phyloP scores from a whole-genome alignment of 805 yeast genomes.

The Brettanomyces naardenensis region DNA sequence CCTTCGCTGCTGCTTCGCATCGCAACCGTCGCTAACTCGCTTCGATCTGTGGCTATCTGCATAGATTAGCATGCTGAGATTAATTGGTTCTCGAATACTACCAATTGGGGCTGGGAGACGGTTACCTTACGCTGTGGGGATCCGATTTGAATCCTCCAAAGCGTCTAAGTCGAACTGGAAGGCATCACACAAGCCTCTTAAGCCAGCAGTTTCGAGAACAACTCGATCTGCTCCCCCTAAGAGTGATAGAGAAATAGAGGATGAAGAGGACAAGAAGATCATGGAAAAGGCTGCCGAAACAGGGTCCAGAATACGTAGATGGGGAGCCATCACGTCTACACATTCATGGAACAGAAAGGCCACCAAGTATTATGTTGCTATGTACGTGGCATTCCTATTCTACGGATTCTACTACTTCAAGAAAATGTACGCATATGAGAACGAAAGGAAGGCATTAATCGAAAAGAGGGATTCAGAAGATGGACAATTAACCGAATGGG shows the following conservation, averaged over 20 bases:
- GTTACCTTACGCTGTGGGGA: no score
- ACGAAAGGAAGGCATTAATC: conserved; percentile 37
- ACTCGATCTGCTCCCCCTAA: no score
- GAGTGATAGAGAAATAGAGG: conserved; percentile 20
- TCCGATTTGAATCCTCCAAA: no score
- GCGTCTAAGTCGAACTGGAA: no score
- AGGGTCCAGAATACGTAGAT: conserved; percentile 30
- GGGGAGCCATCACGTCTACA: conserved; percentile 48
- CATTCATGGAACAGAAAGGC: conserved; percentile 52
- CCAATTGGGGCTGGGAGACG: no score
- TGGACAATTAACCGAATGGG: conserved; percentile 50
- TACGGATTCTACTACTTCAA: conserved; percentile 61
- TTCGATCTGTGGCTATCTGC: no score
- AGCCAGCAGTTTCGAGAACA: no score
- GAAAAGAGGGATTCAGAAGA: conserved; percentile 26
- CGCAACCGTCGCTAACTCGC: no score
- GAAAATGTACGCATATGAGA: conserved; percentile 57
- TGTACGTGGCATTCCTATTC: conserved; percentile 46
- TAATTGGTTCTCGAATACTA: no score
- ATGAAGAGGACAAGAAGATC: conserved; percentile 21
- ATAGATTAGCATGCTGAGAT: no score
- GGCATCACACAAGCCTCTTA: no score
- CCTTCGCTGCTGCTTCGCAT: no score
- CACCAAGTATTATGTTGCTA: conserved; percentile 56
- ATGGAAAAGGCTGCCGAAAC: conserved; percentile 27